Conservation (phyloP, 2,329 filamentous ascomycete species). For the Sporothrix phasma region DNA sequence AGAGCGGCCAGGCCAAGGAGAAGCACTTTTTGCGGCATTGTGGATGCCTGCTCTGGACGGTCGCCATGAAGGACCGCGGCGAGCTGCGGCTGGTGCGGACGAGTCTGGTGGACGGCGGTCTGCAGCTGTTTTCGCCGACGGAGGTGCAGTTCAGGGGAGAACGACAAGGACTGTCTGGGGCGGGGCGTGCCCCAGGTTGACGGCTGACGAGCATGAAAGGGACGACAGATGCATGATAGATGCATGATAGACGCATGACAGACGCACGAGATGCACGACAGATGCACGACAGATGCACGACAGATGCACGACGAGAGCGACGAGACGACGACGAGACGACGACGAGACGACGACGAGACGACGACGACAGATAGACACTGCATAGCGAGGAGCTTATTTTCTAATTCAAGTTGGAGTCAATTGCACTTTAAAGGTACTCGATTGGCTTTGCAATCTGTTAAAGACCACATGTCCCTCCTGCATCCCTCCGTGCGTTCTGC, state of each 20-base stretch:
- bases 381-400: neutral
- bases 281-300: neutral
- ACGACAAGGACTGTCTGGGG: too few species aligned
- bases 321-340: neutral
- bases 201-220: neutral
- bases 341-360: neutral
- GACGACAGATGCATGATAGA: neutral
- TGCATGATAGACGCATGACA: neutral
- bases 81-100: slow-evolving; percentile 19
- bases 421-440: too few species aligned
- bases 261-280: neutral
- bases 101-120: slow-evolving; percentile 17
- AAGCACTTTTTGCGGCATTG: slow-evolving; percentile 21
- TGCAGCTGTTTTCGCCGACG: slow-evolving; percentile 16
- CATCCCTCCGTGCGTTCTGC: too few species aligned
- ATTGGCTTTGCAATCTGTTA: too few species aligned
- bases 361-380: neutral
- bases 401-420: neutral
- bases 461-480: too few species aligned
- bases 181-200: too few species aligned
- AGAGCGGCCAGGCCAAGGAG: slow-evolving; percentile 20
- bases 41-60: slow-evolving; percentile 20
- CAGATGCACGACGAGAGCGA: neutral
- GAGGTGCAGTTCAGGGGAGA: slow-evolving; percentile 12
- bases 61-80: slow-evolving; percentile 18